These are phyloP conservation scores for Ensete ventricosum DNA, from an alignment of 176 grass and related monocot genomes.

Conservation along the genomic window DNA sequence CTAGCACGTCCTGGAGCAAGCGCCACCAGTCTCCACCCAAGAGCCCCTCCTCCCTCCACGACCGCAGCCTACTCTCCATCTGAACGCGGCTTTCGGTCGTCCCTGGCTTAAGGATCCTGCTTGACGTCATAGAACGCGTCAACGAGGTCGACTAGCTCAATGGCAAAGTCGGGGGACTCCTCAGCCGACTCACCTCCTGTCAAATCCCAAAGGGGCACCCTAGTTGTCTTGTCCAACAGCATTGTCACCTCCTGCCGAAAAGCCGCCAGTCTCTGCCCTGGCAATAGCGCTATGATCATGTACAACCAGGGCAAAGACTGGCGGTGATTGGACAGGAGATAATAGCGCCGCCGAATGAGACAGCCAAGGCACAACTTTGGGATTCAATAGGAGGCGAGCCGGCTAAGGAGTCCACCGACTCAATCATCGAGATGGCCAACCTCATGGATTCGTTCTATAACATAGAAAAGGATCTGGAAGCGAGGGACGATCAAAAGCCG, in stretches of 20 bases:
- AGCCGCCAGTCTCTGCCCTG: too few relatives aligned
- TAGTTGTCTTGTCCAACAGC: slow-evolving; percentile 47
- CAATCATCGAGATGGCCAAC: slow-evolving; percentile 22
- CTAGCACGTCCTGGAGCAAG: too few relatives aligned
- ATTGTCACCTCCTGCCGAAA: slow-evolving; percentile 7
- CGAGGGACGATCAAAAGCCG: neutral
- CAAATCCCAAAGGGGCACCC: slow-evolving; percentile 32
- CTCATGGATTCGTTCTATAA: too few relatives aligned
- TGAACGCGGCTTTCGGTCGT: neutral
- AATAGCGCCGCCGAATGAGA: slow-evolving; percentile 43
- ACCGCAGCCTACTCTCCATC: slow-evolving; percentile 16
- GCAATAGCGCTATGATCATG: too few relatives aligned
- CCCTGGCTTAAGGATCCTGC: too few relatives aligned
- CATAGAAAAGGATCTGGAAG: too few relatives aligned
- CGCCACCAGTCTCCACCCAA: too few relatives aligned
- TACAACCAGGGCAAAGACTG: too few relatives aligned
- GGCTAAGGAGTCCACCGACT: neutral
- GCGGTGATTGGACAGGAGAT: slow-evolving; percentile 13
- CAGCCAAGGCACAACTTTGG: slow-evolving; percentile 42
- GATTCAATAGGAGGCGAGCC: slow-evolving; percentile 17
- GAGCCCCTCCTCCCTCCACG: neutral
- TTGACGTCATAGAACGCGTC: too few relatives aligned
- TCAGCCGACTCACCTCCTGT: slow-evolving; percentile 7
- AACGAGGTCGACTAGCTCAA: slow-evolving; percentile 13
- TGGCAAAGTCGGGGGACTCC: neutral